Conservation (phyloP, 495 filamentous ascomycete genomes). For the Aspergillus taichungensis region DNA sequence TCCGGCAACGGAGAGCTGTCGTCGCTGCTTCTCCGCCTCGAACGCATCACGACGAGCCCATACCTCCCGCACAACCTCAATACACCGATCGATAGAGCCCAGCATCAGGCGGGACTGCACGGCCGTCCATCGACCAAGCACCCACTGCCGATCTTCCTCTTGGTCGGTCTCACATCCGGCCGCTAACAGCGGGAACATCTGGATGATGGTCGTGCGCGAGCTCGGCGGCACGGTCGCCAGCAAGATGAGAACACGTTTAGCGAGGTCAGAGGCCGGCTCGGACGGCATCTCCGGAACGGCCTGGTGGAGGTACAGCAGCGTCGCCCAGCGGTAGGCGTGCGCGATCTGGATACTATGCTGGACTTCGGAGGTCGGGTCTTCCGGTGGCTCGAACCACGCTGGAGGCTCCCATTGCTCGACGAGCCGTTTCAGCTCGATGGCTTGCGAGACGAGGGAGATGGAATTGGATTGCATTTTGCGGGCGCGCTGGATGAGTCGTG, state of each 20-base stretch:
- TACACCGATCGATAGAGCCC: conserved; percentile 60
- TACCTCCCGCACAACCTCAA: conserved; percentile 71
- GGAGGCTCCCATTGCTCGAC: conserved; percentile 60
- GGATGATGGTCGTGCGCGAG: conserved; percentile 61
- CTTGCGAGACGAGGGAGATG: conserved; percentile 52
- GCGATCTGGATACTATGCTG: conserved; percentile 63
- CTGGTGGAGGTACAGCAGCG: conserved; percentile 67
- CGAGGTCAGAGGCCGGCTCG: conserved; percentile 45
- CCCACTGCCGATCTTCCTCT: conserved; percentile 59
- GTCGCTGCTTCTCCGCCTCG: conserved; percentile 24
- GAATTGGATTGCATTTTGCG: conserved; percentile 50
- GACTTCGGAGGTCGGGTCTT: conserved; percentile 57
- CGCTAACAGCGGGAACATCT: conserved; percentile 66
- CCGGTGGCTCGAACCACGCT: conserved; percentile 48
- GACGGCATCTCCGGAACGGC: conserved; percentile 69
- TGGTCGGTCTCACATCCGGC: conserved; percentile 61
- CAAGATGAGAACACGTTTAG: conserved; percentile 51
- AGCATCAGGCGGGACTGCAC: conserved; percentile 60
- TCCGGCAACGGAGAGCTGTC: conserved; percentile 8
- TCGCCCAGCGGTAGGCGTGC: conserved; percentile 70
- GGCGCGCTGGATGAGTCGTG: conserved; percentile 58
- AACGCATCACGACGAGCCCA: conserved; percentile 50
- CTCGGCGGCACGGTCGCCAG: conserved; percentile 55
- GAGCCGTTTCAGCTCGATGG: conserved; percentile 52
- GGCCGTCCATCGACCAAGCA: conserved; percentile 53